phyloP scores from a whole-genome alignment of 2,329 filamentous ascomycete genomes.

The Hymenoscyphus salicellus region DNA sequence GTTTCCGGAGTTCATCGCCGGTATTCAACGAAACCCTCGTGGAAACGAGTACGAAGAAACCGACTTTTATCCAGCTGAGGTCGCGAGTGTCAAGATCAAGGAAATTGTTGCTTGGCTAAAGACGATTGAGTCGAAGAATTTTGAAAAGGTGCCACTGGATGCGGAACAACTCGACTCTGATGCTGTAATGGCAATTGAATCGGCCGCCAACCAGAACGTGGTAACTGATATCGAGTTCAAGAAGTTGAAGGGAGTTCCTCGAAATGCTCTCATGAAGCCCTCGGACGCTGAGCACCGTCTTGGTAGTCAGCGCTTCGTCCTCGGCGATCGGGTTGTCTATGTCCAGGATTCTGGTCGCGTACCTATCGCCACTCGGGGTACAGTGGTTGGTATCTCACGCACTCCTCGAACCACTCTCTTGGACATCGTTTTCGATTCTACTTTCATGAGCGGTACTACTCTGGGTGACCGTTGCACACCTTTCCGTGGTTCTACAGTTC shows the following conservation, averaged over 20 bases:
- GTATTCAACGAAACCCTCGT: conserved; percentile 79
- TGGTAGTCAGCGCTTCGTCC: conserved; percentile 73
- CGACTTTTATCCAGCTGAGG: conserved; percentile 75
- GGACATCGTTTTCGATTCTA: conserved; percentile 88
- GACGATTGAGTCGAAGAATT: conserved; percentile 81
- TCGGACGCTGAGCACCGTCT: conserved; percentile 91
- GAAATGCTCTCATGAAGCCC: conserved; percentile 87
- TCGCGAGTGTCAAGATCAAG: conserved; percentile 78
- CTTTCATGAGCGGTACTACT: conserved; percentile 96
- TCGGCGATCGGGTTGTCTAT: conserved; percentile 92
- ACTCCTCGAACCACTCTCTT: conserved; percentile 79
- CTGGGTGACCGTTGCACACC: conserved; percentile 85
- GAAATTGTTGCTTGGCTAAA: conserved; percentile 95
- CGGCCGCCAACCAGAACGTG: conserved; percentile 64
- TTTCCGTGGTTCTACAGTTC: conserved; percentile 91
- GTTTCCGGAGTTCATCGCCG: conserved; percentile 93
- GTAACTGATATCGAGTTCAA: conserved; percentile 57
- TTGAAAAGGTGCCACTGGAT: conserved; percentile 93
- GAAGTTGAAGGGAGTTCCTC: conserved; percentile 76
- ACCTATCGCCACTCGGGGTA: conserved; percentile 85
- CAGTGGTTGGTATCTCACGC: conserved; percentile 89
- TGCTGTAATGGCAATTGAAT: conserved; percentile 76
- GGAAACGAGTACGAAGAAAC: conserved; percentile 80
- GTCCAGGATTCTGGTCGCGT: conserved; percentile 91
- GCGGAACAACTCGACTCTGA: conserved; percentile 94